Conservation (phyloP, 345 rosid species). For the Populus nigra region DNA sequence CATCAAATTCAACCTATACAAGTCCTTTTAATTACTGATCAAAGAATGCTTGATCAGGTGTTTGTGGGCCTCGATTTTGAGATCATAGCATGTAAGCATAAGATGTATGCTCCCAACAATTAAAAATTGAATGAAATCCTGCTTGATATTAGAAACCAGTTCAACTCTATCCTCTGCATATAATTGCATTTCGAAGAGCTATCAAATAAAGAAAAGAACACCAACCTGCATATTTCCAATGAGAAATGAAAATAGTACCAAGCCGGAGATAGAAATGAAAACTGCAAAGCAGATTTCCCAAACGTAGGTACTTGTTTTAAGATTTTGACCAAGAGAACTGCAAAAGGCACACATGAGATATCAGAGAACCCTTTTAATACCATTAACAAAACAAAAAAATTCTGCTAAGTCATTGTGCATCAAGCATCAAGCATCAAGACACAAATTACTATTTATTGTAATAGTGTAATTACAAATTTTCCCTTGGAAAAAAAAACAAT, state of each 20-base stretch:
- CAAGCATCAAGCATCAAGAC: too few relatives aligned
- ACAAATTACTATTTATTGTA: too few relatives aligned
- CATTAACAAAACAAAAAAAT: background rate
- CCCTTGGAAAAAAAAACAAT: too few relatives aligned
- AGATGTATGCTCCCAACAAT: background rate
- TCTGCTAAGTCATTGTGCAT: too few relatives aligned
- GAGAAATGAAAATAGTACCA: constrained; percentile 71
- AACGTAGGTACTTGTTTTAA: constrained; percentile 62
- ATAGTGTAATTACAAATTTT: too few relatives aligned
- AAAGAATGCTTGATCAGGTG: background rate
- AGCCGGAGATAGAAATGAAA: constrained; percentile 58
- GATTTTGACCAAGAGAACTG: constrained; percentile 77
- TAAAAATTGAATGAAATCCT: background rate
- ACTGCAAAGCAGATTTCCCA: constrained; percentile 76
- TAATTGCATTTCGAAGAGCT: background rate
- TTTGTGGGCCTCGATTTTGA: background rate
- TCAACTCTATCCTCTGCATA: background rate
- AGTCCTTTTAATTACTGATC: background rate
- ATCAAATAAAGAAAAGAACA: background rate
- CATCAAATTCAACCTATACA: background rate
- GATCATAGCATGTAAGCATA: background rate
- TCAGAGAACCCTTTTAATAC: constrained; percentile 1
- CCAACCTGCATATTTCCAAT: constrained; percentile 94
- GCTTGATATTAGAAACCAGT: background rate
- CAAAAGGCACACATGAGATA: constrained; percentile 11